Base-by-base conservation (phyloP, 1,284 basidiomycete species). In the Rhodotorula glutinis region DNA sequence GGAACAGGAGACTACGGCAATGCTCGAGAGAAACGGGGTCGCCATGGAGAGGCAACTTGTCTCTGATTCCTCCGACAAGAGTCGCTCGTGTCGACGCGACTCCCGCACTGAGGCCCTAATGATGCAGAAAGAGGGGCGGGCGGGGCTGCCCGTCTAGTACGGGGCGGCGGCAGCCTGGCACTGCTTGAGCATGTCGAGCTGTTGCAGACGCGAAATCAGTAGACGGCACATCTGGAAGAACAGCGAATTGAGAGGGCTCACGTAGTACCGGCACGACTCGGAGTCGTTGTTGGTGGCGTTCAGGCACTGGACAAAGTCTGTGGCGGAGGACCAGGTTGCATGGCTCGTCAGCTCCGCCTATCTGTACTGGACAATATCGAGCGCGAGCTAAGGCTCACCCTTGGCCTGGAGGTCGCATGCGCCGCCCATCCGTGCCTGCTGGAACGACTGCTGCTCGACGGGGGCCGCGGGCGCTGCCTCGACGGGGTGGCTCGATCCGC, bases 391-490 rank as follows among this genome's bases (percentile, higher is more conserved):
- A 46, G 13, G 3, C 80, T 67, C 72, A 81, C 81, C 82, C 78
- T 84, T 84, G 62, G 82, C 82, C 77, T 83, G 81, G 69, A 80
- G 78, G 65, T 82, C 81, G 76, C 83, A 85, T 69, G 77, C 77
- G 23, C 78, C 80, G 30, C 78, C 80, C 54, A 67, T 66, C 52
- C 58, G 61, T 10, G 64, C 64, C 65, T 73, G 69, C 55, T 66
- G 64, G 55, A 70, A 75, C 52, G 71, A 68, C 65, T 77, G 75
- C 52, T 77, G 74, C 56, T 79, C 77, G 66, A 79, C 76, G 44
- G 78, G 76, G 19, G 75, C 77, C 2, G 77, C 74, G 11, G 81
- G 79, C 29, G 79, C 78, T 30, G 74, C 69, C 27, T 76, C 72
- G 19, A 30, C 44, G 3, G 74, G 65, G 25, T 61, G 74, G 7